These are phyloP conservation scores for Myriosclerotinia curreyana DNA, from an alignment of 2,329 filamentous ascomycete genomes.

Conservation along the genomic window DNA sequence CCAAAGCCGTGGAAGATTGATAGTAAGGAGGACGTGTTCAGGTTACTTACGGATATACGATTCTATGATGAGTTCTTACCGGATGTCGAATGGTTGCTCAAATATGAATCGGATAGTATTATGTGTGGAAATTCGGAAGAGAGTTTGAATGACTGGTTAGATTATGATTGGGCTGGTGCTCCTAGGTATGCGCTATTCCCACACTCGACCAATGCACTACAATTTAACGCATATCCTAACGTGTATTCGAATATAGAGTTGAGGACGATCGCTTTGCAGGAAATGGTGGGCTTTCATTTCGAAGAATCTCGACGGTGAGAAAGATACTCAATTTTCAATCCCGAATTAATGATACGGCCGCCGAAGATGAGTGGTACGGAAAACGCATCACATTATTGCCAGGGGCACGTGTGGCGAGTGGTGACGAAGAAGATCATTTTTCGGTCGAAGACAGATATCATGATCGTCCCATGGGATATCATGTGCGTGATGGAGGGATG, in stretches of 20 bases:
- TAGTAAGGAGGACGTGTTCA: constrained; percentile 50
- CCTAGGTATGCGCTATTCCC: constrained; percentile 41
- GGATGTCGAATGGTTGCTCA: constrained; percentile 52
- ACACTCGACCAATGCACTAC: constrained; percentile 22
- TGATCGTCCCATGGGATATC: constrained; percentile 54
- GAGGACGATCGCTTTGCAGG: constrained; percentile 43
- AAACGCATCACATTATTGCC: constrained; percentile 49
- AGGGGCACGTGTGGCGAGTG: constrained; percentile 48
- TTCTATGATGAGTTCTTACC: constrained; percentile 48
- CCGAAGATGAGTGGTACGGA: constrained; percentile 57
- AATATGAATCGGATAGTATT: constrained; percentile 57
- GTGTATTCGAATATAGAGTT: background rate
- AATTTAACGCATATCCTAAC: background rate
- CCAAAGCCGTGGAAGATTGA: constrained; percentile 30
- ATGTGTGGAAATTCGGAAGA: constrained; percentile 53
- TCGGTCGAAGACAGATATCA: constrained; percentile 51
- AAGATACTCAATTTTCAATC: constrained; percentile 50
- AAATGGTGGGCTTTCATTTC: constrained; percentile 54
- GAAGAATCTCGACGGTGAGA: constrained; percentile 50
- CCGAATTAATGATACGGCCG: constrained; percentile 49
- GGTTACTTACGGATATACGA: constrained; percentile 53
- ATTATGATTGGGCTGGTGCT: constrained; percentile 42
- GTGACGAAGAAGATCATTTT: constrained; percentile 44
- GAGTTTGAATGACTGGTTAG: constrained; percentile 38
- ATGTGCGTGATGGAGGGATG: constrained; percentile 47